Base-by-base conservation (phyloP, 306 rosid genomes). In the Datisca glomerata region DNA sequence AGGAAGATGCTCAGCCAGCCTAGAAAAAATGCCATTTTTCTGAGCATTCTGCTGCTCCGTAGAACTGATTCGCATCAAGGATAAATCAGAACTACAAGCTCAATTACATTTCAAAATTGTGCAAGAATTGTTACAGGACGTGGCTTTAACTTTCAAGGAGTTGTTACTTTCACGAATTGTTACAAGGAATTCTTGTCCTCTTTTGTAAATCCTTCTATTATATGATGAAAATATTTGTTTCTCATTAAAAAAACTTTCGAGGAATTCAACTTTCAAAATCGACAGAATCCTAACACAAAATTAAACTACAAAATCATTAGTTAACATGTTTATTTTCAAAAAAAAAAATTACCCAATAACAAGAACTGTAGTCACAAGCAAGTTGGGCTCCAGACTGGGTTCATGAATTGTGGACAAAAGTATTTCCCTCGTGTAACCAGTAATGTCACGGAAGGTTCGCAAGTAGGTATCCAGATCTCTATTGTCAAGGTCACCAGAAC, bases 1-100 rank as follows among this genome's bases (percentile, higher is more conserved):
- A 45, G 97, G 95, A 43, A 89, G 74, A 63, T 51, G 86, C 70
- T 38, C 68, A 33, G 86, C 93, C 53, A 89, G 71, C 67, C 67
- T 71, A 51, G 77, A 80, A 16, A 80, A 59, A 55, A 89, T 57
- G 74, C 86, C 63, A 29, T 69, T 71, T 53, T 46, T 74, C 57
- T 63, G 57, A 50, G 80, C 58, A 47, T 65, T 47, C 47, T 53
- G 64, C 58, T 72, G 70, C 55, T 22, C 33, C 11, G 56, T 56
- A 46, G 45, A 35, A 43, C 81, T 74, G 69, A 42, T 62, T 50
- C 45, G 34, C 43, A 64, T 27, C 40, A 57, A 60, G 61, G 25
- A 47, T 15, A 51, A 18, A 37, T 62, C 38, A 61, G 57, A 52
- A 54, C 16, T 29, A 29, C 35, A 29, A 8, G 12, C 35, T 29